Evolutionary conservation across 164 flowering plant species (phyloP).

Genomic region (Stephania yunnanensis): DNA sequence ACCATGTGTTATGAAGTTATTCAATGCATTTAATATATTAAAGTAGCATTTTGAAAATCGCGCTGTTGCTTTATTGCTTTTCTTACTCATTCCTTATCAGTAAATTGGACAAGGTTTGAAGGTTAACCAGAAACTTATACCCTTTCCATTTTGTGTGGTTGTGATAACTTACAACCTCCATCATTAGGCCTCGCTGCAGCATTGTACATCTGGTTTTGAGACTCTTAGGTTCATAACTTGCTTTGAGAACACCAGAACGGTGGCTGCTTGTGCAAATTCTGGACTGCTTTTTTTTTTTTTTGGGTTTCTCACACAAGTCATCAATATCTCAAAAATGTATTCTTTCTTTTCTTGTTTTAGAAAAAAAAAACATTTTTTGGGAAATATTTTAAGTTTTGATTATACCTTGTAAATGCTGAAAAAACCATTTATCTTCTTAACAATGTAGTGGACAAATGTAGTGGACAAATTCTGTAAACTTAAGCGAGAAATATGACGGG

Average conservation of each 20-base stretch:
- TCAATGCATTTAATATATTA: too few species aligned
- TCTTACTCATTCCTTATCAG: too few species aligned
- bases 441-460: background rate
- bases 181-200: background rate
- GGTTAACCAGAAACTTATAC: background rate
- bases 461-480: background rate
- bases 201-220: background rate
- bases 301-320: background rate
- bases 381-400: background rate
- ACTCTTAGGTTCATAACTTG: background rate
- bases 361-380: background rate
- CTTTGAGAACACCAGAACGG: background rate
- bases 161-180: background rate
- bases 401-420: background rate
- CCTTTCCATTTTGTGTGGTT: background rate
- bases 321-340: background rate
- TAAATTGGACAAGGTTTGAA: too few species aligned
- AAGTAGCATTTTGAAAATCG: too few species aligned
- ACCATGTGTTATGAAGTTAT: too few species aligned
- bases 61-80: too few species aligned
- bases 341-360: background rate
- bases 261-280: too few species aligned
- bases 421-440: background rate
- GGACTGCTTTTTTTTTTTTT: too few species aligned
- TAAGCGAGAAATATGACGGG: background rate